phyloP scores from a whole-genome alignment of 208 protist genomes.

The Crithidia expoeki region DNA sequence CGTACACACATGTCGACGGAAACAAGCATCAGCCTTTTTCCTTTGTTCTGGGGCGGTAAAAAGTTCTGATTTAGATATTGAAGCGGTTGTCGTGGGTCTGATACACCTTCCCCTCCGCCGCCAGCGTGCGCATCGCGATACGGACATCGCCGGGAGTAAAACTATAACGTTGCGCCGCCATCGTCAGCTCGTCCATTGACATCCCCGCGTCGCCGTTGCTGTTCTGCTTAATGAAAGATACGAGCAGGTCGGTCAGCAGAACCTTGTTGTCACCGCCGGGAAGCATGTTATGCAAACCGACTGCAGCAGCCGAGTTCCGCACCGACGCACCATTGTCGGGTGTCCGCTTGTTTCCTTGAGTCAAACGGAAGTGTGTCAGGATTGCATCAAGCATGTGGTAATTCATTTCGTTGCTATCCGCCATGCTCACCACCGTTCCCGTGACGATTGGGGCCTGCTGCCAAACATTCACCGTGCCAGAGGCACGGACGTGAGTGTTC shows the following conservation, averaged over 20 bases:
- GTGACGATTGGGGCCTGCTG: conserved; percentile 82
- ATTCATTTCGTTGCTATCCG: conserved; percentile 91
- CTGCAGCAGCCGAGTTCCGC: conserved; percentile 59
- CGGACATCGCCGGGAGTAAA: conserved; percentile 72
- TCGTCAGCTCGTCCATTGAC: conserved; percentile 82
- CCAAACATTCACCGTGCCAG: conserved; percentile 89
- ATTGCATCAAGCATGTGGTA: conserved; percentile 90
- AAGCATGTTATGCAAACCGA: conserved; percentile 73
- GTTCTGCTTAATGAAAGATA: conserved; percentile 73
- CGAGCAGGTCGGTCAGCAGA: conserved; percentile 75
- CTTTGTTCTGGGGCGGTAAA: too few relatives aligned
- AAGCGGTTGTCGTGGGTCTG: conserved; percentile 88
- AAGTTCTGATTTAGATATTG: conserved; percentile 78
- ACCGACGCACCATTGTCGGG: conserved; percentile 30
- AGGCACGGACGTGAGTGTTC: conserved; percentile 81
- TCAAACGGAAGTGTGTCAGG: conserved; percentile 87
- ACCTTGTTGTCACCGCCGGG: conserved; percentile 73
- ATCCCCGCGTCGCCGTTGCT: conserved; percentile 62
- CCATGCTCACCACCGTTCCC: conserved; percentile 78
- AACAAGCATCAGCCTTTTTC: too few relatives aligned
- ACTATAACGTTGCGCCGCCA: conserved; percentile 65
- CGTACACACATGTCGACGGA: too few relatives aligned
- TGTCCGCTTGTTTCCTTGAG: conserved; percentile 59
- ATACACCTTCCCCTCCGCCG: conserved; percentile 80
- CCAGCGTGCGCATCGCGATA: conserved; percentile 68